Conservation (phyloP, 148 eudicot species). For the Drosera capensis region DNA sequence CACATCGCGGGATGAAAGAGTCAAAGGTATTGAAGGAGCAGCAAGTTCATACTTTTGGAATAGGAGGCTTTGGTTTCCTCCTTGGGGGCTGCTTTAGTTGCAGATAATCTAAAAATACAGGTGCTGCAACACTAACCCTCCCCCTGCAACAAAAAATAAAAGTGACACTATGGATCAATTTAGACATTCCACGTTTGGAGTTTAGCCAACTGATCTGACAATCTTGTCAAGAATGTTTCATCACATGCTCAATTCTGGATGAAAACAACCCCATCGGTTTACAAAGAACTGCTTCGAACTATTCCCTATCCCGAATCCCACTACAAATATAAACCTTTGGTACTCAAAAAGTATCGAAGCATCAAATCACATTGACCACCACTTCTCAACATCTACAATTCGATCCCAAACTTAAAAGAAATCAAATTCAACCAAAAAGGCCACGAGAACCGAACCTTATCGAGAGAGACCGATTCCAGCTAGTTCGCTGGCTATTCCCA, state of each 20-base stretch:
- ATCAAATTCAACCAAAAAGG: background rate
- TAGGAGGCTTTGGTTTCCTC: slow-evolving; percentile 57
- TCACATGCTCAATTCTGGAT: no score
- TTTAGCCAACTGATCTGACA: no score
- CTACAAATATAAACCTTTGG: no score
- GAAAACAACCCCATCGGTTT: no score
- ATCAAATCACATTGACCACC: no score
- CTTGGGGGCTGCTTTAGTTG: slow-evolving; percentile 33
- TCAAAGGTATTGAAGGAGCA: background rate
- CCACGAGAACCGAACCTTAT: slow-evolving; percentile 33
- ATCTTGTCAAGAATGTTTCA: no score
- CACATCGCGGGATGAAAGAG: background rate
- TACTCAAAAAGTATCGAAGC: no score
- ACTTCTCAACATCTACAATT: background rate
- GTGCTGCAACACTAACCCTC: slow-evolving; percentile 69
- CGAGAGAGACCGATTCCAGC: slow-evolving; percentile 90
- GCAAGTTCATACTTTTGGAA: slow-evolving; percentile 57
- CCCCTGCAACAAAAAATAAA: slow-evolving; percentile 35
- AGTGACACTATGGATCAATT: background rate
- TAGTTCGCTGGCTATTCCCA: slow-evolving; percentile 28
- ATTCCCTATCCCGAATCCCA: no score
- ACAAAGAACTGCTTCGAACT: no score
- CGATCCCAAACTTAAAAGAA: background rate
- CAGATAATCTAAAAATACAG: slow-evolving; percentile 23
- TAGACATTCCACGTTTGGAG: background rate